Evolutionary conservation across 1,284 basidiomycete genomes (phyloP).

Genomic region (Amylostereum chailletii): DNA sequence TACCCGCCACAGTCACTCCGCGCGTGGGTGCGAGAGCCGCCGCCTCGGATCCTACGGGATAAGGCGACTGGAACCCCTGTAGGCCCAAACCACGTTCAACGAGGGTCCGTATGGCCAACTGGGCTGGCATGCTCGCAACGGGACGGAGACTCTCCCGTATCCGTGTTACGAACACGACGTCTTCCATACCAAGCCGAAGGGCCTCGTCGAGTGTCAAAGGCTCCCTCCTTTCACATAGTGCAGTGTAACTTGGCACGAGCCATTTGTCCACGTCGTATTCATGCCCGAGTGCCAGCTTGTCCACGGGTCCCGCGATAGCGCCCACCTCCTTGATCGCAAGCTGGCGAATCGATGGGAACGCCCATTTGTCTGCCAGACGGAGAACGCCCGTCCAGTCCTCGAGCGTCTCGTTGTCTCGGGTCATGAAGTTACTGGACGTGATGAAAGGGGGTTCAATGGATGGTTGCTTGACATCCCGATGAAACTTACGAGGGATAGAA

Average conservation of each 20-base stretch:
- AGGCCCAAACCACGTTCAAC: too few species aligned
- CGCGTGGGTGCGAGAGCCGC: too few species aligned
- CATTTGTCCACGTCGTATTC: slow-evolving; percentile 9
- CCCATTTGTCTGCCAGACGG: slow-evolving; percentile 9
- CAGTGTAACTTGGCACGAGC: slow-evolving; percentile 8
- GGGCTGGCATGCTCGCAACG: too few species aligned
- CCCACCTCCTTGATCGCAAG: slow-evolving; percentile 6
- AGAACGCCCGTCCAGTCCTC: slow-evolving; percentile 11
- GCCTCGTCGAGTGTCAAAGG: slow-evolving; percentile 7
- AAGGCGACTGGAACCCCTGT: too few species aligned
- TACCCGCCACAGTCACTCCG: too few species aligned
- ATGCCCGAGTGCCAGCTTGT: slow-evolving; percentile 9
- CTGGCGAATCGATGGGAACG: slow-evolving; percentile 9
- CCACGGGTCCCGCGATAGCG: slow-evolving; percentile 4
- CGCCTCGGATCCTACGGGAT: too few species aligned
- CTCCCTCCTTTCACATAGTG: slow-evolving; percentile 3
- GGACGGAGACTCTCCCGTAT: slow-evolving; percentile 11
- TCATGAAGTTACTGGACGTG: slow-evolving; percentile 8
- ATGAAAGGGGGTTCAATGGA: background rate
- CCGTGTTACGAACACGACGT: slow-evolving; percentile 7
- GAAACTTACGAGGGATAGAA: slow-evolving; percentile 11
- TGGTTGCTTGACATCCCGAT: background rate
- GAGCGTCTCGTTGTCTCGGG: slow-evolving; percentile 1
- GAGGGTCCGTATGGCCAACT: too few species aligned
- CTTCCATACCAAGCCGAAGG: slow-evolving; percentile 9